Conservation (phyloP, 345 rosid species). For the Populus davidiana region DNA sequence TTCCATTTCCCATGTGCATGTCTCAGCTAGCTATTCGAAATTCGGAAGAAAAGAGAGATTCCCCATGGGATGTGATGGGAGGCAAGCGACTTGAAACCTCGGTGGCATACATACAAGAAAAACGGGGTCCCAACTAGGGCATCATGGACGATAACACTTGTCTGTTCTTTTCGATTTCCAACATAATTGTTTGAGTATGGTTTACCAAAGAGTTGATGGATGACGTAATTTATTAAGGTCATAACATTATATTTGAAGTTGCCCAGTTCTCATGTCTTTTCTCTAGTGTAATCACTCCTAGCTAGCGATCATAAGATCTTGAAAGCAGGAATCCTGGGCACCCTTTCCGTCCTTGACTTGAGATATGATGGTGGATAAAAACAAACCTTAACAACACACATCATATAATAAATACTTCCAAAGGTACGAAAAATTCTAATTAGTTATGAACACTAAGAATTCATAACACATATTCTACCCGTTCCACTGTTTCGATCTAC, state of each 20-base stretch:
- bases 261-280: conserved; percentile 7
- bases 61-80: conserved; percentile 12
- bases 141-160: conserved; percentile 11
- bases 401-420: no score
- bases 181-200: not conserved
- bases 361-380: no score
- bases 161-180: conserved; percentile 8
- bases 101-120: conserved; percentile 15
- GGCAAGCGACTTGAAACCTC: conserved; percentile 14
- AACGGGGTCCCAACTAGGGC: conserved; percentile 10
- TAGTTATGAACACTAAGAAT: no score
- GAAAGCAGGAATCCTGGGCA: no score
- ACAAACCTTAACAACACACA: no score
- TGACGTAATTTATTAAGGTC: not conserved
- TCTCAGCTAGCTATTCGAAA: conserved; percentile 18
- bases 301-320: not conserved
- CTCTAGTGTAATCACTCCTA: not conserved
- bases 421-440: no score
- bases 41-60: not conserved
- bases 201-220: conserved; percentile 7
- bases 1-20: conserved; percentile 38
- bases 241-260: not conserved
- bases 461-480: no score
- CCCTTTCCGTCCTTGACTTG: no score
- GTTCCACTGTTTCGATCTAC: no score